phyloP scores from a whole-genome alignment of 2,329 filamentous ascomycete genomes.

The Monosporascus sp. region DNA sequence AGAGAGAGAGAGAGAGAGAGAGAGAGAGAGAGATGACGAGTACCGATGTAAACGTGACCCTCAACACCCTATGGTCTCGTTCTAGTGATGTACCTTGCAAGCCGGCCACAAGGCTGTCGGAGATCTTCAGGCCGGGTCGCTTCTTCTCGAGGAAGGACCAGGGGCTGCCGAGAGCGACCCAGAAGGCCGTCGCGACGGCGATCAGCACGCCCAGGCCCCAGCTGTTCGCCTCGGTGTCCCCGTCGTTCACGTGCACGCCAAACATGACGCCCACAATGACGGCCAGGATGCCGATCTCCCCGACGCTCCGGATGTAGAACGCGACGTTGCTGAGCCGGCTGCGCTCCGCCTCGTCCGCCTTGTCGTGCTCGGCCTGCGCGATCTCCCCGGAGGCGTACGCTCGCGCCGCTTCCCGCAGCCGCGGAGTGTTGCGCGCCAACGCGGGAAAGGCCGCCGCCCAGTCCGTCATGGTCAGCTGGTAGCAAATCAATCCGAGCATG shows the following conservation, averaged over 20 bases:
- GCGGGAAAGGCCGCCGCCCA: conserved; percentile 57
- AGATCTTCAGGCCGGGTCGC: conserved; percentile 49
- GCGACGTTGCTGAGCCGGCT: conserved; percentile 59
- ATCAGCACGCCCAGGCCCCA: conserved; percentile 62
- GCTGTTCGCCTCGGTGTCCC: conserved; percentile 57
- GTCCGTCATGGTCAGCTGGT: conserved; percentile 63
- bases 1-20: too few species aligned
- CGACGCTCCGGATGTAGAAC: conserved; percentile 60
- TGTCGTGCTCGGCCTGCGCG: conserved; percentile 55
- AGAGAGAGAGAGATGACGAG: too few species aligned
- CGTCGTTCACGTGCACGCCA: conserved; percentile 54
- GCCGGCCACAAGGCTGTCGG: too few species aligned
- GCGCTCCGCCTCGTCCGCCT: conserved; percentile 56
- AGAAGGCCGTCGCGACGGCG: conserved; percentile 59
- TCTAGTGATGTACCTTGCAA: too few species aligned
- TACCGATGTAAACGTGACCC: too few species aligned
- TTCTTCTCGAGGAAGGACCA: conserved; percentile 65
- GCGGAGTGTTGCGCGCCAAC: conserved; percentile 31
- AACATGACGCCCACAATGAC: conserved; percentile 62
- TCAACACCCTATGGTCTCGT: too few species aligned
- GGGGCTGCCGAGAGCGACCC: conserved; percentile 58
- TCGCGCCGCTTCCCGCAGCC: conserved; percentile 27
- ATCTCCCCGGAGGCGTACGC: conserved; percentile 40
- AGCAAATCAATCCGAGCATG: conserved; percentile 61
- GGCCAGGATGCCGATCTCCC: conserved; percentile 59